Conservation (phyloP, 73 alveolate species). For the Tetrahymena malaccensis region DNA sequence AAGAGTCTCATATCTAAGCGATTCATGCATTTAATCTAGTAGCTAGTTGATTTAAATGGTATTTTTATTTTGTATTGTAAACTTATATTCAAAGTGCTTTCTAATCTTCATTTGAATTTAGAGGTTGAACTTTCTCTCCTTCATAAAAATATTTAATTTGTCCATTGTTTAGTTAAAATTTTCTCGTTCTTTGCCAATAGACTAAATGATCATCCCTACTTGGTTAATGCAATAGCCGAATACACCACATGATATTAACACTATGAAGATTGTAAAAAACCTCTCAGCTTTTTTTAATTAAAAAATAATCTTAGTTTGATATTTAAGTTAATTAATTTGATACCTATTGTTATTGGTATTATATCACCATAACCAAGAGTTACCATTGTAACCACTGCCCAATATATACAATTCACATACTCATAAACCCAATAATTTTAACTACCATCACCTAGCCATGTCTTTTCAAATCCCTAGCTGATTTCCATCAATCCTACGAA, state of each 20-base stretch:
- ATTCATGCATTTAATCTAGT: background rate
- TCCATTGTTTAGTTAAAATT: background rate
- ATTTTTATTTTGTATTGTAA: background rate
- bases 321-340: background rate
- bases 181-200: background rate
- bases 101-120: background rate
- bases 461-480: background rate
- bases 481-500: background rate
- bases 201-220: background rate
- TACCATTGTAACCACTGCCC: background rate
- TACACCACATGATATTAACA: background rate
- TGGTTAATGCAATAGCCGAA: background rate
- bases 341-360: background rate
- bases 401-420: background rate
- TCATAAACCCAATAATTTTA: background rate
- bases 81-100: background rate
- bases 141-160: background rate
- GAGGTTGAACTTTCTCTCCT: background rate
- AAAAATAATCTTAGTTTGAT: background rate
- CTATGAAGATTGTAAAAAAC: background rate
- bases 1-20: background rate
- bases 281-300: background rate
- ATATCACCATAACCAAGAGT: background rate
- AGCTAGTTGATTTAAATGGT: background rate
- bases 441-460: background rate